Conservation (phyloP, 805 yeast species). For the Candida ponderosae region DNA sequence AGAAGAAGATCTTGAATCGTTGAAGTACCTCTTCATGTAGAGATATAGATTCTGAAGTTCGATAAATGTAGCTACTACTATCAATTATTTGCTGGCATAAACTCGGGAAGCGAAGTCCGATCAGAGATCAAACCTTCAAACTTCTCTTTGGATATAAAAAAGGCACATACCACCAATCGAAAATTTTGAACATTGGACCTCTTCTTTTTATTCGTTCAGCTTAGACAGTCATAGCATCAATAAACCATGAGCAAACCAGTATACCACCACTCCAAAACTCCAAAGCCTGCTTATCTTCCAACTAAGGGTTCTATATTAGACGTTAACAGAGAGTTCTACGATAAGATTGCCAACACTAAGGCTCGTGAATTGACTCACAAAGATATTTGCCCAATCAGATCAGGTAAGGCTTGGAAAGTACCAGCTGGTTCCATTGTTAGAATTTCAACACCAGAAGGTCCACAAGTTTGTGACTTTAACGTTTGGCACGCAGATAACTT, state of each 20-base stretch:
- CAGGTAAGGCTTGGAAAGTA: constrained; percentile 57
- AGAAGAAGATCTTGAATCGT: no score
- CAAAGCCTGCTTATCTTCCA: constrained; percentile 51
- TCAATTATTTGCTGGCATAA: no score
- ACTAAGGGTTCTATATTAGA: constrained; percentile 44
- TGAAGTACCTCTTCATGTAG: no score
- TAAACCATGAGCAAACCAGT: constrained; percentile 13
- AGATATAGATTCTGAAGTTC: no score
- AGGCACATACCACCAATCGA: no score
- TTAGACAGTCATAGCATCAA: no score
- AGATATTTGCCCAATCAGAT: constrained; percentile 41
- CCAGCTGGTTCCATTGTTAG: constrained; percentile 54
- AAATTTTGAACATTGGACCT: no score
- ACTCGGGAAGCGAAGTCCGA: no score
- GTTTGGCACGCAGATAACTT: constrained; percentile 57
- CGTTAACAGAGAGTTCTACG: constrained; percentile 41
- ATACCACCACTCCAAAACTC: constrained; percentile 21
- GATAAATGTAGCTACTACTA: no score
- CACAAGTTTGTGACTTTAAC: constrained; percentile 65
- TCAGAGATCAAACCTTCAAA: no score
- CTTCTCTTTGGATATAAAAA: no score
- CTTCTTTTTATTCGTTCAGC: no score
- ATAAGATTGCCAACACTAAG: constrained; percentile 33
- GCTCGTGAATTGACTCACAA: constrained; percentile 32
- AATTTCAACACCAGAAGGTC: constrained; percentile 58